Evolutionary conservation across 345 rosid genomes (phyloP).

Genomic region (Eucalyptus sp.): DNA sequence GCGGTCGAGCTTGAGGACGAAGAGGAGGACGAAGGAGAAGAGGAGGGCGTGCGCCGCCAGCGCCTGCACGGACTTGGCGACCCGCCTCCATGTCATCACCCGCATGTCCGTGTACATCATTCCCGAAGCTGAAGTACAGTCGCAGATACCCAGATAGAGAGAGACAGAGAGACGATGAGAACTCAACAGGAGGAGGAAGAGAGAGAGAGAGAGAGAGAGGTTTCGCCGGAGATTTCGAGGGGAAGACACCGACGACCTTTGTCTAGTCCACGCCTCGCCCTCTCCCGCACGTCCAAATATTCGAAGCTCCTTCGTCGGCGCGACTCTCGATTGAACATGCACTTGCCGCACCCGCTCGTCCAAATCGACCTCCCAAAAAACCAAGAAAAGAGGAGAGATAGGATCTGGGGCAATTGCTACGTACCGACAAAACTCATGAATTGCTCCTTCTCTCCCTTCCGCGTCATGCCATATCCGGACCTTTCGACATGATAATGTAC

Average conservation of each 20-base stretch:
- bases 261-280: neutral
- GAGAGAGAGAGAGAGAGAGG: neutral
- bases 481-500: neutral
- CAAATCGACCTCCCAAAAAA: neutral
- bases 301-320: neutral
- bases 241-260: neutral
- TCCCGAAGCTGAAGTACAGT: neutral
- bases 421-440: neutral
- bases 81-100: constrained; percentile 75
- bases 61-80: constrained; percentile 53
- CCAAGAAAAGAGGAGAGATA: too few species aligned
- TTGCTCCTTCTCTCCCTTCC: neutral
- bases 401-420: neutral
- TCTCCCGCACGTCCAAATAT: neutral
- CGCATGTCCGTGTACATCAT: constrained; percentile 14
- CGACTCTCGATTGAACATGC: too few species aligned
- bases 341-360: neutral
- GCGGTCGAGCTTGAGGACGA: constrained; percentile 64
- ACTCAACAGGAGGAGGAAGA: neutral
- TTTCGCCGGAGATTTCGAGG: neutral
- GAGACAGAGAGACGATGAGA: neutral
- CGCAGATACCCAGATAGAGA: neutral
- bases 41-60: constrained; percentile 57
- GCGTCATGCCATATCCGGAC: neutral
- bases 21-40: constrained; percentile 73